Evolutionary conservation across 2,329 filamentous ascomycete genomes (phyloP), one percentile per base, ranked within the genome.

Genomic region (Coleophoma cylindrospora): DNA sequence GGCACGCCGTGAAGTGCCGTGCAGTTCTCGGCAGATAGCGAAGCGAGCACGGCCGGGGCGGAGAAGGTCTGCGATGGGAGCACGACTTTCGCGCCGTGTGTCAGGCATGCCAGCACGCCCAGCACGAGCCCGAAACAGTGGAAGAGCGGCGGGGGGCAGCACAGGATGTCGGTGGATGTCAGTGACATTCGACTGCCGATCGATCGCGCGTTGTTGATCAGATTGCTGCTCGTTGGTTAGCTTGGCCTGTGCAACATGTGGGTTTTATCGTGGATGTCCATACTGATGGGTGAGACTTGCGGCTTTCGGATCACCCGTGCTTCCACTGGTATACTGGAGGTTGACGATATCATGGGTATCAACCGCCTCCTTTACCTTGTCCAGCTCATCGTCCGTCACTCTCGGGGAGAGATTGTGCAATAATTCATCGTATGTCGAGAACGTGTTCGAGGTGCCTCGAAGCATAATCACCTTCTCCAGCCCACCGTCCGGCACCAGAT

Each of bases 71-170:
- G 85, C 55, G 80, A 79, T 0, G 89, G 87, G 61, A 89, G 89
- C 10, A 92, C 81, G 46, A 91, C 83, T 66, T 86, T 87, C 37
- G 80, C 81, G 43, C 88, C 87, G 64, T 91, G 87, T 0, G 86
- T 90, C 47, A 91, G 69, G 40, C 81, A 76, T 2, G 86, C 83
- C 49, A 91, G 76, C 41, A 91, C 74, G 9, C 88, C 88, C 1
- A 91, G 87, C 9, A 92, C 2, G 8, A 92, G 78, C 1, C 88
- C 88, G 63, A 92, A 92, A 71, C 87, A 92, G 71, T 94, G 89
- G 73, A 94, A 94, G 3, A 94, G 75, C 0, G 89, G 89, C 0
- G 89, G 88, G 3, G 88, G 88, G 65, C 89, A 94, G 72, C 88
- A 92, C 11, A 94, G 74, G 8, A 84, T 73, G 61, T 91, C 87